A percentile compares a stretch with the other conserved stretches of the same genome.
Conservation (phyloP, 78 protist genomes). For the Dictyostelium brefeldianum region DNA sequence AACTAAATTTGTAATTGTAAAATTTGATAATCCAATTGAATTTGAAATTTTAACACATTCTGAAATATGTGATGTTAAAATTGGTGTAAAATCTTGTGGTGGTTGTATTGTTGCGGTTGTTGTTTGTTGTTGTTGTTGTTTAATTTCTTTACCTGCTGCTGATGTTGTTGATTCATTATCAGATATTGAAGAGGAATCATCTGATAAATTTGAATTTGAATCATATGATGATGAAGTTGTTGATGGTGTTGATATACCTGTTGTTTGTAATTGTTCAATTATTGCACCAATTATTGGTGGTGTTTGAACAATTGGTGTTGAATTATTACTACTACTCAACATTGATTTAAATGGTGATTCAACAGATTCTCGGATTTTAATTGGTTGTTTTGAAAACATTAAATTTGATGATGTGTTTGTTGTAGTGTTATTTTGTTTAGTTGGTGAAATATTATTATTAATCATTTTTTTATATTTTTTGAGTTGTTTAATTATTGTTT, state of each 20-base stretch:
- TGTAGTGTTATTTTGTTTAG: neutral
- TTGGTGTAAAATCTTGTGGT: conserved; percentile 33
- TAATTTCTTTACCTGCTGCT: neutral
- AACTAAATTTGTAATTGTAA: conserved; percentile 32
- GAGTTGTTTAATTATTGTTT: neutral
- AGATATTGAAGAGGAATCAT: neutral
- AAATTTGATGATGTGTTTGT: neutral
- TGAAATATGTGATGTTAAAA: neutral
- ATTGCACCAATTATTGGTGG: neutral
- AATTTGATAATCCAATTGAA: neutral
- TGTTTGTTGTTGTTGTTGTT: neutral
- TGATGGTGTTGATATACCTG: neutral
- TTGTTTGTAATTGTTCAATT: neutral
- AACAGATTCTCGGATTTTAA: neutral
- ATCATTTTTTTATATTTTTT: neutral
- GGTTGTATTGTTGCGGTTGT: neutral
- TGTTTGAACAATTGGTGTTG: neutral
- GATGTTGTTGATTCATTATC: neutral
- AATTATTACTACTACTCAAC: neutral
- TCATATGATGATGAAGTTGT: neutral
- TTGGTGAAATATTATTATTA: neutral
- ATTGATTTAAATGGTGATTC: conserved; percentile 26
- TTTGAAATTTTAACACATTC: conserved; percentile 21
- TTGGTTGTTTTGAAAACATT: conserved; percentile 14
- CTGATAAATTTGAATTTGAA: neutral